Evolutionary conservation across 179 eudicot species (phyloP).

Genomic region (Silene coronaria): DNA sequence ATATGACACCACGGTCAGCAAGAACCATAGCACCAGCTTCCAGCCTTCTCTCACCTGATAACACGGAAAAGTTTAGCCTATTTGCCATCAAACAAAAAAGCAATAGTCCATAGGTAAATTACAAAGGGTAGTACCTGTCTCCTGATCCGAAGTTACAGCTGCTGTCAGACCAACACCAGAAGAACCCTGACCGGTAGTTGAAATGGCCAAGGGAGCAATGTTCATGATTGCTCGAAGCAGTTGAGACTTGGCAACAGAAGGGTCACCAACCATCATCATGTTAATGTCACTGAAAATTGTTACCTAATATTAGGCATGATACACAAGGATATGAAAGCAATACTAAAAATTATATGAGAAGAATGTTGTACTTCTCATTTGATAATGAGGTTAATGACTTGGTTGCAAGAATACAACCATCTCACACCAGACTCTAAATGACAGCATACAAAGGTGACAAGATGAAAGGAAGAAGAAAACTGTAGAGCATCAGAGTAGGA

Average conservation of each 20-base stretch:
- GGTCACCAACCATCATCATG: conserved; percentile 99
- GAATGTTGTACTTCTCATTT: too few relatives aligned
- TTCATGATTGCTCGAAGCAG: conserved; percentile 95
- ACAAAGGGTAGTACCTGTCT: conserved; percentile 57
- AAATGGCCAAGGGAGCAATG: conserved; percentile 95
- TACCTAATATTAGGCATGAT: neutral
- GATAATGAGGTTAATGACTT: neutral
- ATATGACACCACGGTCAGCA: conserved; percentile 97
- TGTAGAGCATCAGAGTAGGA: neutral
- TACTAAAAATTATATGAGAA: neutral
- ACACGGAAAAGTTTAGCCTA: neutral
- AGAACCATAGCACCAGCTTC: conserved; percentile 99
- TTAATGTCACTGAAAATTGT: conserved; percentile 64
- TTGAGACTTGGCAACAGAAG: conserved; percentile 99
- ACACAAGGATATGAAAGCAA: neutral
- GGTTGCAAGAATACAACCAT: neutral
- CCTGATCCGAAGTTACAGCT: conserved; percentile 98
- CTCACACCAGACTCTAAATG: neutral
- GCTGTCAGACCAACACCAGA: conserved; percentile 99
- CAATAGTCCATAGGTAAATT: neutral
- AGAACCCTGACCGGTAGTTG: conserved; percentile 97
- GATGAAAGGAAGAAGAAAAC: neutral
- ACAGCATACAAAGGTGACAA: neutral
- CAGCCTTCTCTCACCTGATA: conserved; percentile 86
- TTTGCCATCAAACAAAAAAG: conserved; percentile 3